Conservation (phyloP, 768 basidiomycete species). For the Lactifluus piperatus region DNA sequence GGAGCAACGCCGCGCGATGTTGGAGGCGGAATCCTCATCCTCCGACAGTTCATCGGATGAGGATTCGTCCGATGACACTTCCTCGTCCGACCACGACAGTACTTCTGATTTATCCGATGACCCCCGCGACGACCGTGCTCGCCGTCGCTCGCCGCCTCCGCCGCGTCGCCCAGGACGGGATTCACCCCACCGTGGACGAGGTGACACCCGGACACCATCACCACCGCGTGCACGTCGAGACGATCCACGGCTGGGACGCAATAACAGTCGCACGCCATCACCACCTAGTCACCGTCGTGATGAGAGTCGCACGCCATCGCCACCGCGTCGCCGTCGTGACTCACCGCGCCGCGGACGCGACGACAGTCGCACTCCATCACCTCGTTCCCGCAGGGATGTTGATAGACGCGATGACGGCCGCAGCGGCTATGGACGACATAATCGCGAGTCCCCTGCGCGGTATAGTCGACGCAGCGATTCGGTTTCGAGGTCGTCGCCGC, state of each 20-base stretch:
- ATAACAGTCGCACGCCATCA: not conserved
- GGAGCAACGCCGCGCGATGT: slow-evolving; percentile 86
- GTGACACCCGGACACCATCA: slow-evolving; percentile 18
- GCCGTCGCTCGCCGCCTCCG: slow-evolving; percentile 29
- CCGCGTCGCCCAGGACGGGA: slow-evolving; percentile 23
- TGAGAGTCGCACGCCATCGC: slow-evolving; percentile 16
- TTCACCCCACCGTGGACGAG: slow-evolving; percentile 20
- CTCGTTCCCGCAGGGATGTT: slow-evolving; percentile 7
- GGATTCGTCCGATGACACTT: slow-evolving; percentile 36
- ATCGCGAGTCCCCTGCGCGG: slow-evolving; percentile 1
- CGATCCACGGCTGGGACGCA: slow-evolving; percentile 1
- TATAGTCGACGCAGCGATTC: slow-evolving; percentile 16
- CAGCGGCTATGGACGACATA: slow-evolving; percentile 1
- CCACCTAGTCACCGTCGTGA: not conserved
- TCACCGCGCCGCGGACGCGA: slow-evolving; percentile 7
- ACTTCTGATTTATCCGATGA: slow-evolving; percentile 32
- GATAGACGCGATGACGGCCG: slow-evolving; percentile 1
- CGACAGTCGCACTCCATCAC: slow-evolving; percentile 12
- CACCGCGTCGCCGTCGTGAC: slow-evolving; percentile 19
- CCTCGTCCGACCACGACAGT: slow-evolving; percentile 32
- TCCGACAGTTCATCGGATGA: slow-evolving; percentile 32
- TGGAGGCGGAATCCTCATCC: slow-evolving; percentile 54
- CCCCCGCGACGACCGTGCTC: slow-evolving; percentile 23
- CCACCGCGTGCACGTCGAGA: slow-evolving; percentile 21
- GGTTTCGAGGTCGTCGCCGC: slow-evolving; percentile 9